Conservation (phyloP, 352 stramenopile genomes). For the Phytophthora hybrid region DNA sequence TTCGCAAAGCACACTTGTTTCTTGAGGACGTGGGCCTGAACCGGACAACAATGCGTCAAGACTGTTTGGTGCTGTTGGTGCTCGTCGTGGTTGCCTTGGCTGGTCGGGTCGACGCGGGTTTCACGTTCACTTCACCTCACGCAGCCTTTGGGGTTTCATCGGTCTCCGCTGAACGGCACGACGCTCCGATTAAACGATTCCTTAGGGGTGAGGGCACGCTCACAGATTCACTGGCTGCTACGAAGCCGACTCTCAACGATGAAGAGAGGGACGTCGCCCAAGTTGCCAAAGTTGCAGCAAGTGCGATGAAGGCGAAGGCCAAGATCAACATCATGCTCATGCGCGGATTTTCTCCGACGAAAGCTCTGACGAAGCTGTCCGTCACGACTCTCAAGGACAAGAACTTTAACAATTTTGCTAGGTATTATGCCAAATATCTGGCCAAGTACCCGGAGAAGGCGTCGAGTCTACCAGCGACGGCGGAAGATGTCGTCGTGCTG, state of each 20-base stretch:
- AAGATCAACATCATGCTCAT: conserved; percentile 22
- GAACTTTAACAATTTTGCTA: conserved; percentile 30
- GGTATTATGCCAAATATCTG: conserved; percentile 21
- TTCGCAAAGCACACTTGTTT: background rate
- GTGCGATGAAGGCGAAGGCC: conserved; percentile 3
- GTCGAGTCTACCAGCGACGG: conserved; percentile 1
- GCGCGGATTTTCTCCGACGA: conserved; percentile 7
- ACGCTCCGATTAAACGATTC: conserved; percentile 5
- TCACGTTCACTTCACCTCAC: background rate
- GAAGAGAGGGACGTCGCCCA: conserved; percentile 3
- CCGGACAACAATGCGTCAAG: background rate
- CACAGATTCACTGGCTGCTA: background rate
- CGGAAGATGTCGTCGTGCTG: conserved; percentile 22
- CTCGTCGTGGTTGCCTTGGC: conserved; percentile 4
- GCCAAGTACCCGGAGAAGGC: conserved; percentile 12
- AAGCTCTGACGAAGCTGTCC: conserved; percentile 20
- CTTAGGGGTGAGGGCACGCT: conserved; percentile 5
- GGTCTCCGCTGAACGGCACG: background rate
- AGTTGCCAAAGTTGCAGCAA: background rate
- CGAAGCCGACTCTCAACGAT: background rate
- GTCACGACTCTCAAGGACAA: conserved; percentile 20
- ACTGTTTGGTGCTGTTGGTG: background rate
- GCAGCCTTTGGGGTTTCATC: background rate
- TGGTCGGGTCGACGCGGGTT: background rate
- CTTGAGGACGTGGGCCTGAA: background rate